Evolutionary conservation across 495 filamentous ascomycete species (phyloP).

Genomic region (Chaetomium fimeti): DNA sequence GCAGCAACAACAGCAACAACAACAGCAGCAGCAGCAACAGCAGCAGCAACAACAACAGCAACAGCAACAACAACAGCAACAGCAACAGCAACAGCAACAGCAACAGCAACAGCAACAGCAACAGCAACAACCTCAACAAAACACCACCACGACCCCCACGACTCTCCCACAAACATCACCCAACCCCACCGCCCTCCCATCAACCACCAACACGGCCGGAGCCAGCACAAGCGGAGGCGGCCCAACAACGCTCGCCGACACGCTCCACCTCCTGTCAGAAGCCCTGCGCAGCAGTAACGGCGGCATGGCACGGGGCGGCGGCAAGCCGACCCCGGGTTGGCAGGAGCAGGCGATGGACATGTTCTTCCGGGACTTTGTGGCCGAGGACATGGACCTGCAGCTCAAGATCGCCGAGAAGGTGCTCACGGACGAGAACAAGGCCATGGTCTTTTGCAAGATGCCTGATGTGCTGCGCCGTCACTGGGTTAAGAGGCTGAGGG

Average conservation of each 20-base stretch:
- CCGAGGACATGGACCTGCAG: constrained; percentile 50
- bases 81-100: too few relatives aligned
- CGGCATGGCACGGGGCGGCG: constrained; percentile 15
- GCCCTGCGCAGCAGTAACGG: constrained; percentile 29
- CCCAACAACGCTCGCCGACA: constrained; percentile 20
- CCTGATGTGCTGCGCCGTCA: constrained; percentile 43
- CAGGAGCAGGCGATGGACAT: constrained; percentile 51
- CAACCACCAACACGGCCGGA: background rate
- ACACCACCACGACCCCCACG: constrained; percentile 8
- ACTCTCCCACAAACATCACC: background rate
- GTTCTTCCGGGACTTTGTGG: constrained; percentile 50
- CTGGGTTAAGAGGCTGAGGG: constrained; percentile 49
- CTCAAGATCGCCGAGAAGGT: constrained; percentile 54
- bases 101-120: too few relatives aligned
- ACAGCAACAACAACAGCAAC: background rate
- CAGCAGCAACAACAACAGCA: constrained; percentile 9
- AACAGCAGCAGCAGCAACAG: constrained; percentile 7
- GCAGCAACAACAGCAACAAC: constrained; percentile 22
- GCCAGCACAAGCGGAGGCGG: background rate
- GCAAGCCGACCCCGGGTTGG: constrained; percentile 34
- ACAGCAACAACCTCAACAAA: background rate
- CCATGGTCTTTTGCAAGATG: constrained; percentile 56
- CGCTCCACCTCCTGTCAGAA: constrained; percentile 35
- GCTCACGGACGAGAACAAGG: constrained; percentile 53
- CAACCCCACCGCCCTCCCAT: background rate